A percentile compares a stretch with the other conserved stretches of the same genome.
These are phyloP conservation scores for Apiotrichum veenhuisii DNA, from an alignment of 1,284 basidiomycete genomes.

Conservation along the genomic window DNA sequence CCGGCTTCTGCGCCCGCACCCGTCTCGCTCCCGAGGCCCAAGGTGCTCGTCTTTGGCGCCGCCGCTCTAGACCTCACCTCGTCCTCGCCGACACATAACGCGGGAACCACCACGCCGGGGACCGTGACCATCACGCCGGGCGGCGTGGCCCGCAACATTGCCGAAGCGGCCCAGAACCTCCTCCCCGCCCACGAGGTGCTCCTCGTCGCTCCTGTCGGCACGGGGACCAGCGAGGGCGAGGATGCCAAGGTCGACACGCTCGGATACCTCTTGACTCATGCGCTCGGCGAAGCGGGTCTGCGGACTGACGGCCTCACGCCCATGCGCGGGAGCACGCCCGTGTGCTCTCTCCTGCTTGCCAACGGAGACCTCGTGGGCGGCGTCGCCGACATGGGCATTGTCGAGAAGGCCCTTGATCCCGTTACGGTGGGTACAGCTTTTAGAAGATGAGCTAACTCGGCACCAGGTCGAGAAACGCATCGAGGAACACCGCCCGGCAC, in stretches of 20 bases:
- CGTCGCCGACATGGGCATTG: slow-evolving; percentile 85
- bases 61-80: slow-evolving; percentile 84
- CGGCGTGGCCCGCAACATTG: slow-evolving; percentile 91
- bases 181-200: slow-evolving; percentile 33
- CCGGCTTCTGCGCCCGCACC: neutral
- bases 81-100: slow-evolving; percentile 28
- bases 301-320: slow-evolving; percentile 70
- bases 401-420: slow-evolving; percentile 55
- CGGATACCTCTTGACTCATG: slow-evolving; percentile 60
- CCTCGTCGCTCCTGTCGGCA: slow-evolving; percentile 51
- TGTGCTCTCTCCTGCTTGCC: slow-evolving; percentile 81
- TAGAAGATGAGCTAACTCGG: slow-evolving; percentile 1
- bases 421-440: slow-evolving; percentile 52
- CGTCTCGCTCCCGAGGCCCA: slow-evolving; percentile 23
- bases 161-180: slow-evolving; percentile 65
- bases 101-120: slow-evolving; percentile 73
- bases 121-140: slow-evolving; percentile 69
- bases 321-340: slow-evolving; percentile 57
- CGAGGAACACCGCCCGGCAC: slow-evolving; percentile 52
- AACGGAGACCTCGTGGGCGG: slow-evolving; percentile 72
- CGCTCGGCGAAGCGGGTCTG: slow-evolving; percentile 65
- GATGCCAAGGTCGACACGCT: slow-evolving; percentile 62
- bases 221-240: slow-evolving; percentile 41
- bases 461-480: slow-evolving; percentile 44
- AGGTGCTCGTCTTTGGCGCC: slow-evolving; percentile 69